These are phyloP conservation scores for Hirschioporus abietinus DNA, from an alignment of 768 basidiomycete species.

Conservation along the genomic window DNA sequence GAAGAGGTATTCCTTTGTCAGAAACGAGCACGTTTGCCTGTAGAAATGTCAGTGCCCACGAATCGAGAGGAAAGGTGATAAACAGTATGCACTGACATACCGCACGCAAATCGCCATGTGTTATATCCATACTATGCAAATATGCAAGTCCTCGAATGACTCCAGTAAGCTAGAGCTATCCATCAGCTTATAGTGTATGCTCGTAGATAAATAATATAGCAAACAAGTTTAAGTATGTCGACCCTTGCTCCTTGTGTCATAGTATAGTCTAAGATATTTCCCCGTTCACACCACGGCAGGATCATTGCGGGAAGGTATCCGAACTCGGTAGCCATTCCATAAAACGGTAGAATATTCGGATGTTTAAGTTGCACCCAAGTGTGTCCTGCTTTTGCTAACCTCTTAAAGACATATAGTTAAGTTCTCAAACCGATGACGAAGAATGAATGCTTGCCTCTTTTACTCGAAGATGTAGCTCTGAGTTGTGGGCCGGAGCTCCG, in stretches of 20 bases:
- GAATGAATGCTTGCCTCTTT: constrained; percentile 8
- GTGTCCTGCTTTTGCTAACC: not conserved
- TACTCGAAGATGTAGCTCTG: constrained; percentile 9
- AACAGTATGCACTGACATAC: not conserved
- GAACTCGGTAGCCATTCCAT: constrained; percentile 14
- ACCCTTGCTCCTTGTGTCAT: not conserved
- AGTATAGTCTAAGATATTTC: constrained; percentile 21
- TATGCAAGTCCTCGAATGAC: constrained; percentile 3
- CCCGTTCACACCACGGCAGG: constrained; percentile 19
- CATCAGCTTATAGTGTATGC: not conserved
- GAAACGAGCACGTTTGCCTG: constrained; percentile 11
- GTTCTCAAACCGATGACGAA: not conserved
- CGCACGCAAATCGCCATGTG: constrained; percentile 6
- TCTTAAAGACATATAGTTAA: constrained; percentile 5
- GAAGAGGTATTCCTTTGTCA: constrained; percentile 6
- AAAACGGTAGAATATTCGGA: constrained; percentile 20
- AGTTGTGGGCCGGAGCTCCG: constrained; percentile 16
- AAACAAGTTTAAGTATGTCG: constrained; percentile 3
- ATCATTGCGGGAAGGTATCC: constrained; percentile 23
- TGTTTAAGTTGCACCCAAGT: constrained; percentile 19
- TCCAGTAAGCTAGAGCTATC: not conserved
- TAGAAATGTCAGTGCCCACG: not conserved
- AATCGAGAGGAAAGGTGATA: not conserved
- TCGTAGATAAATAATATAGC: not conserved
- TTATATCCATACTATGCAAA: constrained; percentile 1